These are phyloP conservation scores for Fusarium newnesense DNA, from an alignment of 2,329 filamentous ascomycete genomes.

Conservation along the genomic window DNA sequence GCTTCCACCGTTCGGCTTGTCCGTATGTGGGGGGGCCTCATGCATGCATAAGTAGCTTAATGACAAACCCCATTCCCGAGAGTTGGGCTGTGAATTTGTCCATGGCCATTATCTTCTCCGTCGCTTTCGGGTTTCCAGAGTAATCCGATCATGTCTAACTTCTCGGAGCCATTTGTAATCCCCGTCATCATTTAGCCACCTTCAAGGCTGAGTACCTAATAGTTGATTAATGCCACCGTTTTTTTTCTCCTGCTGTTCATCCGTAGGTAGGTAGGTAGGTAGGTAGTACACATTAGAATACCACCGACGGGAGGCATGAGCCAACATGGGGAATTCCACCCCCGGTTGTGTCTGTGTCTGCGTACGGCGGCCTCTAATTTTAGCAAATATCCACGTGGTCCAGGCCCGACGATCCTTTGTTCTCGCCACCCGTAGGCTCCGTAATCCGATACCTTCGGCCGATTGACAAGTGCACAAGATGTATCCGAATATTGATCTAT, in stretches of 20 bases:
- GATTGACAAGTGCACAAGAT: conserved; percentile 7
- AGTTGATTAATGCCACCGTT: neutral
- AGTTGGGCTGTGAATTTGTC: neutral
- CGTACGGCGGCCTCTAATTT: conserved; percentile 27
- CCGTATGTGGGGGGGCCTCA: conserved; percentile 27
- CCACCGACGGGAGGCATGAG: neutral
- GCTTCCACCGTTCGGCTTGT: conserved; percentile 40
- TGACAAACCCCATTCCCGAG: conserved; percentile 12
- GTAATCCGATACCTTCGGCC: conserved; percentile 30
- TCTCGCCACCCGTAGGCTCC: conserved; percentile 36
- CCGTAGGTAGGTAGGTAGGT: neutral
- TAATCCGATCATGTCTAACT: neutral
- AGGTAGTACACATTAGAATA: neutral
- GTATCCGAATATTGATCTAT: neutral
- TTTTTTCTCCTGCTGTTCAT: neutral
- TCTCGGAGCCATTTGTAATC: conserved; percentile 2
- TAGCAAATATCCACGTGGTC: conserved; percentile 34
- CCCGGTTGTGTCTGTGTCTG: conserved; percentile 9
- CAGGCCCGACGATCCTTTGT: conserved; percentile 27
- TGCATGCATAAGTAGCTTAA: neutral
- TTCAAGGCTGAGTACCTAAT: neutral
- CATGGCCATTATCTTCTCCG: conserved; percentile 13
- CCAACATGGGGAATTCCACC: neutral
- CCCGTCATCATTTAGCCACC: neutral
- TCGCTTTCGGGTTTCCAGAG: conserved; percentile 9